phyloP scores from a whole-genome alignment of 2,329 filamentous ascomycete genomes.

The Elsinoe necatrix region DNA sequence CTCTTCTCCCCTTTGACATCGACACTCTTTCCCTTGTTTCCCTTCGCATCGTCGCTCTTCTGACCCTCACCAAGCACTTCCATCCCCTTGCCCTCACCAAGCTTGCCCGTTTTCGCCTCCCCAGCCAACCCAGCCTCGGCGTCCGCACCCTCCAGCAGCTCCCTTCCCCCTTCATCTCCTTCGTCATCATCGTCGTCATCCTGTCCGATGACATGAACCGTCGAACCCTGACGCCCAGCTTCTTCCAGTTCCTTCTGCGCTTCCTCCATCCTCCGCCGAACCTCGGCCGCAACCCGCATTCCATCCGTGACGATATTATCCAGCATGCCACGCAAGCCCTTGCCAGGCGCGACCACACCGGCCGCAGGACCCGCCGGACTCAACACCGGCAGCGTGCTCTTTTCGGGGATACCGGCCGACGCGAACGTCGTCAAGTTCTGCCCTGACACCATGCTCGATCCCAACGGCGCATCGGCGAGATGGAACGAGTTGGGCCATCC shows the following conservation, averaged over 20 bases:
- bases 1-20: slow-evolving; percentile 23
- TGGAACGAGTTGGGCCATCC: slow-evolving; percentile 92
- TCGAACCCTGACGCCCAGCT: slow-evolving; percentile 54
- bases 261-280: slow-evolving; percentile 87
- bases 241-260: slow-evolving; percentile 85
- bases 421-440: slow-evolving; percentile 80
- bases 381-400: slow-evolving; percentile 20
- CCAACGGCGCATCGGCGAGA: slow-evolving; percentile 57
- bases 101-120: slow-evolving; percentile 4
- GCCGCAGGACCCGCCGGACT: slow-evolving; percentile 31
- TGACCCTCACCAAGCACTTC: slow-evolving; percentile 10
- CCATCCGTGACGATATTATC: slow-evolving; percentile 98
- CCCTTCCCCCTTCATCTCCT: slow-evolving; percentile 56
- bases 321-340: slow-evolving; percentile 81
- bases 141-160: slow-evolving; percentile 44
- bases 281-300: slow-evolving; percentile 90
- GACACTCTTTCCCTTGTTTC: slow-evolving; percentile 13
- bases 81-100: neutral
- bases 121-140: slow-evolving; percentile 33
- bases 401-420: slow-evolving; percentile 46
- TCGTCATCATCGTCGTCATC: slow-evolving; percentile 58
- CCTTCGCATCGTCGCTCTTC: slow-evolving; percentile 12
- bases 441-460: slow-evolving; percentile 44
- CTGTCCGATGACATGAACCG: slow-evolving; percentile 36
- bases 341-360: slow-evolving; percentile 54